Evolutionary conservation across 2,329 filamentous ascomycete genomes (phyloP), one percentile per base, ranked within the genome.

Genomic region (Aquanectria penicillioides): DNA sequence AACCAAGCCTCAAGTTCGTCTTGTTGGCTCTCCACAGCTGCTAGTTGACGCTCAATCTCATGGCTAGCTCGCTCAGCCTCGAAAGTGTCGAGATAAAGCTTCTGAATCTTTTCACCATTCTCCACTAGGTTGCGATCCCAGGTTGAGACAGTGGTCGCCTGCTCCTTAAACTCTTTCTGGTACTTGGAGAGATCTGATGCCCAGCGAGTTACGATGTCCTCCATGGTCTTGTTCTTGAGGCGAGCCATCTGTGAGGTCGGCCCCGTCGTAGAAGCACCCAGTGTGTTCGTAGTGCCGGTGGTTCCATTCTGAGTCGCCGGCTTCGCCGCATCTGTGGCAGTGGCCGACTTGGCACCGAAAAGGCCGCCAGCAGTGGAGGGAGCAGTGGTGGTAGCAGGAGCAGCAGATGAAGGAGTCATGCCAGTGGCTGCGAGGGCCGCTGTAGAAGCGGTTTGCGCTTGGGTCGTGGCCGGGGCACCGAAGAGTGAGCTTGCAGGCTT

Each of bases 211-310:
- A 99, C 93, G 64, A 99, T 97, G 74, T 99, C 95, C 72, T 99
- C 95, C 91, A 99, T 97, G 1, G 94, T 97, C 80, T 97, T 98
- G 77, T 97, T 97, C 82, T 97, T 97, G 31, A 99, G 83, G 23
- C 95, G 90, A 4, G 94, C 95, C 70, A 96, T 88, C 56, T 93
- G 89, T 13, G 95, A 94, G 3, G 89, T 81, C 2, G 94, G 93
- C 0, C 94, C 94, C 28, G 87, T 83, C 4, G 92, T 97, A 2
- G 93, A 96, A 23, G 89, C 87, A 15, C 87, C 88, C 44, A 94
- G 78, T 23, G 73, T 65, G 40, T 73, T 81, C 20, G 77, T 65
- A 10, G 72, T 70, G 17, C 70, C 67, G 31, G 76, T 64, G 10
- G 71, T 69, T 18, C 71, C 67, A 29, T 59, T 74, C 37, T 73